Conservation (phyloP, 495 filamentous ascomycete species). For the Chaetomium fimeti region DNA sequence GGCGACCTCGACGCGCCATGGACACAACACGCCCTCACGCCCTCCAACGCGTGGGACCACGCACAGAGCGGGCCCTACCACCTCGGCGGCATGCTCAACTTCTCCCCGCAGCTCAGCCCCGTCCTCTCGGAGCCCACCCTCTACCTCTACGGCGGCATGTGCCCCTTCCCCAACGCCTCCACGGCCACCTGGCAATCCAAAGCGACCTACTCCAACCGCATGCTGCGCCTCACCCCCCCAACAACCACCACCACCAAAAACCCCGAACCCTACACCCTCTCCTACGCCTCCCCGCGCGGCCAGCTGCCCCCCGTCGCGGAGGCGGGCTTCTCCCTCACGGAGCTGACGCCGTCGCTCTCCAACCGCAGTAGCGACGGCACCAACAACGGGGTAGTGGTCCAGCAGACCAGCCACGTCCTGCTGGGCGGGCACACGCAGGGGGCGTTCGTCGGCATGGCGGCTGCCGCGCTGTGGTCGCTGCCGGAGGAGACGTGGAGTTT, state of each 20-base stretch:
- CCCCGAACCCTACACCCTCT: slow-evolving; percentile 23
- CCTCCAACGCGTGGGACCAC: slow-evolving; percentile 25
- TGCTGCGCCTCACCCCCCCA: slow-evolving; percentile 59
- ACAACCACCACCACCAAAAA: slow-evolving; percentile 35
- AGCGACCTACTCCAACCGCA: slow-evolving; percentile 73
- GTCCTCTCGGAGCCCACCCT: slow-evolving; percentile 48
- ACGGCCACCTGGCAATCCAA: slow-evolving; percentile 55
- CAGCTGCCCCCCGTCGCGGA: slow-evolving; percentile 63
- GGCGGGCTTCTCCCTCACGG: slow-evolving; percentile 82
- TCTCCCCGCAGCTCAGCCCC: slow-evolving; percentile 58
- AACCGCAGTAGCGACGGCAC: slow-evolving; percentile 55
- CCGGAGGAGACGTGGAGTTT: slow-evolving; percentile 87
- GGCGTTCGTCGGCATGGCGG: slow-evolving; percentile 92
- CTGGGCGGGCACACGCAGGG: slow-evolving; percentile 79
- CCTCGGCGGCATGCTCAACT: slow-evolving; percentile 65
- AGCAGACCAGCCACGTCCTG: slow-evolving; percentile 74
- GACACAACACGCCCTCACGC: slow-evolving; percentile 30
- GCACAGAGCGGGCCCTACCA: slow-evolving; percentile 57
- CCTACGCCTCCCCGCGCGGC: slow-evolving; percentile 25
- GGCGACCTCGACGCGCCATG: slow-evolving; percentile 28
- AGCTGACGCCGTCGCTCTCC: slow-evolving; percentile 53
- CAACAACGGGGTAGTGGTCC: slow-evolving; percentile 47
- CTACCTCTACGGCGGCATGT: slow-evolving; percentile 89
- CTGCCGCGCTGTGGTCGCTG: slow-evolving; percentile 80
- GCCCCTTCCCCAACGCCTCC: slow-evolving; percentile 53